Evolutionary conservation across 495 filamentous ascomycete species (phyloP).

Genomic region (Penicillium antarcticum): DNA sequence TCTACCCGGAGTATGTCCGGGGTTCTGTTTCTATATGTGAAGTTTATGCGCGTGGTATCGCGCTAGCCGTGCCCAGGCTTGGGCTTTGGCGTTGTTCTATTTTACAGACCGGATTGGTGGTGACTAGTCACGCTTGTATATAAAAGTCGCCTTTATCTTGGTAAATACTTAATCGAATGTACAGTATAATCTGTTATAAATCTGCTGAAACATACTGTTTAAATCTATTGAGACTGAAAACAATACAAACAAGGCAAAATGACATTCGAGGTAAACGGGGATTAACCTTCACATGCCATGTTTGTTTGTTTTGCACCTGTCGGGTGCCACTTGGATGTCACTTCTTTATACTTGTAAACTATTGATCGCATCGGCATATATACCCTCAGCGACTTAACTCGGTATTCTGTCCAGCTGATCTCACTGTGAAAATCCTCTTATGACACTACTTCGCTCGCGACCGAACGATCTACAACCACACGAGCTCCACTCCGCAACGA

Average conservation of each 20-base stretch:
- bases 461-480: neutral
- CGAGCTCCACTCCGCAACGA: neutral
- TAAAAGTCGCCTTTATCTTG: slow-evolving; percentile 11
- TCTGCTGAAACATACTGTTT: neutral
- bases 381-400: neutral
- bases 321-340: neutral
- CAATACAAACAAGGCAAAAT: too few relatives aligned
- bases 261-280: too few relatives aligned
- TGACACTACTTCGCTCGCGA: neutral
- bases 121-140: slow-evolving; percentile 18
- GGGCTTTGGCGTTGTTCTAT: slow-evolving; percentile 3
- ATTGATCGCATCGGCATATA: slow-evolving; percentile 1
- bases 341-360: neutral
- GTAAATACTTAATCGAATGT: slow-evolving; percentile 24
- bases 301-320: slow-evolving; percentile 24
- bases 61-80: slow-evolving; percentile 4
- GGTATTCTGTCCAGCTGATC: neutral
- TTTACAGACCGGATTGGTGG: slow-evolving; percentile 1
- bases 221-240: neutral
- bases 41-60: slow-evolving; percentile 10
- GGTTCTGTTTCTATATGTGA: slow-evolving; percentile 6
- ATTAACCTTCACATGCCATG: neutral
- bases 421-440: neutral
- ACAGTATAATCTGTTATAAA: slow-evolving; percentile 11
- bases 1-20: slow-evolving; percentile 2